A percentile compares a stretch with the other conserved stretches of the same genome.
These are phyloP conservation scores for Russula abietina DNA, from an alignment of 768 basidiomycete genomes.

Conservation along the genomic window DNA sequence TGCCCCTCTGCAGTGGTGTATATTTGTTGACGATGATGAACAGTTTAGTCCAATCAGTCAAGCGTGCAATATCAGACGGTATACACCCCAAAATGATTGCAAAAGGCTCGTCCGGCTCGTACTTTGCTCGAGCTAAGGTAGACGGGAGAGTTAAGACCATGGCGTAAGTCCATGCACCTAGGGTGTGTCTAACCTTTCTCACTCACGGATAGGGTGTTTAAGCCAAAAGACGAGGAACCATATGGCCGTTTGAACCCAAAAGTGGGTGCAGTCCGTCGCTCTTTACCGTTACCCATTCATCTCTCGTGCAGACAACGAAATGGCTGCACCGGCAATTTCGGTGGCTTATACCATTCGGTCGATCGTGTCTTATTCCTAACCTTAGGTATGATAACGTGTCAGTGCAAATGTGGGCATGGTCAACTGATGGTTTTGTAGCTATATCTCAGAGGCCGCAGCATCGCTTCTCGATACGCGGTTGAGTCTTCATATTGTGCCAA, in stretches of 20 bases:
- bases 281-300: constrained; percentile 9
- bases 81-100: constrained; percentile 87
- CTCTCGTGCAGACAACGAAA: constrained; percentile 61
- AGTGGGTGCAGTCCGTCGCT: constrained; percentile 34
- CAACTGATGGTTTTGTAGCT: constrained; percentile 40
- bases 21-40: constrained; percentile 18
- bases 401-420: background rate
- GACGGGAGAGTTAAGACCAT: constrained; percentile 74
- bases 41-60: constrained; percentile 60
- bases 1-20: background rate
- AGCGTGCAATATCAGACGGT: constrained; percentile 64
- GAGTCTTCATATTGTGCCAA: constrained; percentile 74
- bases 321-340: constrained; percentile 86
- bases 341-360: constrained; percentile 87
- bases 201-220: constrained; percentile 60
- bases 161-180: constrained; percentile 46
- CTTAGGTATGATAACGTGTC: constrained; percentile 48
- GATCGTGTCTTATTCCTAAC: constrained; percentile 85
- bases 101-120: constrained; percentile 86
- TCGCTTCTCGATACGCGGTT: constrained; percentile 74
- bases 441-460: constrained; percentile 85
- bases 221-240: constrained; percentile 87
- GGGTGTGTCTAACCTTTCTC: background rate
- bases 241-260: constrained; percentile 87
- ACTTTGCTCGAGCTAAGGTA: constrained; percentile 82